phyloP scores from a whole-genome alignment of 345 rosid genomes.

The Ceriops decandra region DNA sequence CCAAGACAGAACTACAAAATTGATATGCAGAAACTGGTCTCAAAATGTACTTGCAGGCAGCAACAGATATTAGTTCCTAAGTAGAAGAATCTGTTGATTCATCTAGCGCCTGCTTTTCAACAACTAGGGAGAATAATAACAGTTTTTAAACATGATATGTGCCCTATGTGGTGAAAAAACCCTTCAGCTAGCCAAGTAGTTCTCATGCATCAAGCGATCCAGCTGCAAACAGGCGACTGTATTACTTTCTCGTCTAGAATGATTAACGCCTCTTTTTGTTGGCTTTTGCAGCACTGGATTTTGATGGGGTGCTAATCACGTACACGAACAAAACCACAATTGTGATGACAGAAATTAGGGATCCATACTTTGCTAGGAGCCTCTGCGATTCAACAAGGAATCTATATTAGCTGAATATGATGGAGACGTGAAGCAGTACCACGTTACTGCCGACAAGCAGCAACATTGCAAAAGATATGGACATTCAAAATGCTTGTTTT shows the following conservation, averaged over 20 bases:
- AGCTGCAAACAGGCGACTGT: background rate
- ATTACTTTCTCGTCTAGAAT: background rate
- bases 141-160: no score
- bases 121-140: background rate
- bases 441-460: background rate
- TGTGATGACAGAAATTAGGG: constrained; percentile 72
- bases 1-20: no score
- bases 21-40: no score
- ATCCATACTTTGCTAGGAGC: constrained; percentile 71
- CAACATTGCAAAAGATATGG: background rate
- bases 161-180: no score
- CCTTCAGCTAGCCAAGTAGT: background rate
- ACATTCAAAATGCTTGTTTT: background rate
- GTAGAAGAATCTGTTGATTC: constrained; percentile 5
- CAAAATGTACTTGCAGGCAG: no score
- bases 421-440: no score
- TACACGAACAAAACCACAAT: constrained; percentile 65
- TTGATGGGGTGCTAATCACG: constrained; percentile 64
- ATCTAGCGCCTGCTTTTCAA: constrained; percentile 2
- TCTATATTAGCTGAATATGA: background rate
- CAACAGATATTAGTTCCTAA: background rate
- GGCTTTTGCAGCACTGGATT: constrained; percentile 53
- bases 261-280: constrained; percentile 84
- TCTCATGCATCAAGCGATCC: background rate
- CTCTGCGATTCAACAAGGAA: constrained; percentile 48